These are phyloP conservation scores for Cyberlindnera amylophila DNA, from an alignment of 805 yeast species.

Conservation along the genomic window DNA sequence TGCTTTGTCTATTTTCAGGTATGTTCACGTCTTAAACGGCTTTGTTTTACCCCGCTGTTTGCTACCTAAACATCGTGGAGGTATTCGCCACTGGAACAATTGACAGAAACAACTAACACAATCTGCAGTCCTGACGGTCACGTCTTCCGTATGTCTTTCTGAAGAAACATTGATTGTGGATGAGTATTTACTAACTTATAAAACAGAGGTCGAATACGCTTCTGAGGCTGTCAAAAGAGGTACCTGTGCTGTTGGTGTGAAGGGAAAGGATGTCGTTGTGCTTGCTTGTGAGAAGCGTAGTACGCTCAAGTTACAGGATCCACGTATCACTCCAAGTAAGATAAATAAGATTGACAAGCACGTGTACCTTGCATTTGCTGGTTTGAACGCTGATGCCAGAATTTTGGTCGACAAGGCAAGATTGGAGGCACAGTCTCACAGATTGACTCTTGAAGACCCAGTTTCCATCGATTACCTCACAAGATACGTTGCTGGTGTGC, in stretches of 20 bases:
- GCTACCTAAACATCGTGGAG: no score
- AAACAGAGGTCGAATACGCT: constrained; percentile 87
- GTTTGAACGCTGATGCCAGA: constrained; percentile 97
- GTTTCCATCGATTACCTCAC: constrained; percentile 90
- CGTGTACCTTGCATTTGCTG: constrained; percentile 91
- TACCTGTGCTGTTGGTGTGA: constrained; percentile 96
- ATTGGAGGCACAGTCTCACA: constrained; percentile 93
- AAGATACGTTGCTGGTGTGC: constrained; percentile 94
- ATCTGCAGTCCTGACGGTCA: constrained; percentile 88
- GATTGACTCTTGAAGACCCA: constrained; percentile 91
- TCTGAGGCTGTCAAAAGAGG: constrained; percentile 97
- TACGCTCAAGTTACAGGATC: constrained; percentile 91
- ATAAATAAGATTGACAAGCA: constrained; percentile 89
- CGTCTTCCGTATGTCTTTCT: constrained; percentile 72
- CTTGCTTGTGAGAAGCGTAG: constrained; percentile 96
- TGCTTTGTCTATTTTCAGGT: constrained; percentile 95
- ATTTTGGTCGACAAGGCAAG: constrained; percentile 92
- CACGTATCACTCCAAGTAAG: constrained; percentile 93
- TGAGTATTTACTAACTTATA: constrained; percentile 6
- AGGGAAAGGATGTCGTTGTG: constrained; percentile 84
- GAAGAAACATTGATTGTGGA: neutral
- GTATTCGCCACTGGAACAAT: neutral
- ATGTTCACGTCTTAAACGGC: constrained; percentile 34
- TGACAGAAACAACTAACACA: neutral
- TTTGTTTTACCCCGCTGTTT: no score